Evolutionary conservation across 2,329 filamentous ascomycete genomes (phyloP), one percentile per base, ranked within the genome.

Genomic region (Pyrenophora teres): DNA sequence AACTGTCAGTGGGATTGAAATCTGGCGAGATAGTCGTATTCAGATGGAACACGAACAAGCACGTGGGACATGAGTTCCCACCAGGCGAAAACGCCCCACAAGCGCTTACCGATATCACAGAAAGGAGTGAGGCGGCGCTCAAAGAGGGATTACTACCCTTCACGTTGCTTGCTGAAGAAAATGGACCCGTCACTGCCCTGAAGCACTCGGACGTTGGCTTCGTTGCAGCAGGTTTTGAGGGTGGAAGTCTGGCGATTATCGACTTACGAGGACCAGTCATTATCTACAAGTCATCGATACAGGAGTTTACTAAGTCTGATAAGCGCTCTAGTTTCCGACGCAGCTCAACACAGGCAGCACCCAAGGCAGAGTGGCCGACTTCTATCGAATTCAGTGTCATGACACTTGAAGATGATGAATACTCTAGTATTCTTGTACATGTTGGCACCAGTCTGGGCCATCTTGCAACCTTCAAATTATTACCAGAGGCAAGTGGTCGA

Each of bases 191-290:
- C 27, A 92, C 85, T 18, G 89, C 88, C 1, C 69, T 95, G 32
- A 88, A 90, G 51, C 85, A 94, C 49, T 94, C 92, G n/a, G 90
- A 96, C 71, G 87, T 97, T 10, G 94, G 94, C 0, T 99, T 99
- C 68, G 84, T 96, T 9, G 92, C 88, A 9, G 87, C 88, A 25
- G 94, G 92, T 0, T 96, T 92, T 8, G 89, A 96, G 71, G 84
- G 85, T 33, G 94, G 94, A 2, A 85, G 85, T 57, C 74, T 99
- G 32, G 88, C 84, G 7, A 83, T 99, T 32, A 84, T 97, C 44
- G 94, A 99, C 71, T 80, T 99, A 55, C 86, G 94, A 51, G 93
- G 92, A 0, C 94, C 94, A 16, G 81, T 86, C 0, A 81, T 97
- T 40, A 94, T 97, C 54, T 91, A 89, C 69, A 87, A 86, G 44